These are phyloP conservation scores for Whalleya microplaca DNA, from an alignment of 2,329 filamentous ascomycete genomes.

Conservation along the genomic window DNA sequence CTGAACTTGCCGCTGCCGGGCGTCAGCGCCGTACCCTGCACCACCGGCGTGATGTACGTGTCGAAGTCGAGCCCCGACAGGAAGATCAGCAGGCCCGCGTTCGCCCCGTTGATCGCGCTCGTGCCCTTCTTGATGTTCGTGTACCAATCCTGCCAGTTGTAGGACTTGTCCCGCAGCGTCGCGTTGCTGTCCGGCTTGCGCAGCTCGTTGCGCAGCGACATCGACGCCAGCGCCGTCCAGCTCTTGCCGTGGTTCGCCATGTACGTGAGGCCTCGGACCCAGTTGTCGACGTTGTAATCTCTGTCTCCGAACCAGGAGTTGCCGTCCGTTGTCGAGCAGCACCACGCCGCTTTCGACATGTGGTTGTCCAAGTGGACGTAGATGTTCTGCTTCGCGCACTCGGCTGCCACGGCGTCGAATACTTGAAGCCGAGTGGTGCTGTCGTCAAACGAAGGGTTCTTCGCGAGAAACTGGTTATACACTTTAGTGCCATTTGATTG, in stretches of 20 bases:
- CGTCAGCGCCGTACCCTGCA: slow-evolving; percentile 50
- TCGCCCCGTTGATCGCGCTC: slow-evolving; percentile 52
- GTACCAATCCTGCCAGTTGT: slow-evolving; percentile 64
- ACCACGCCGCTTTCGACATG: slow-evolving; percentile 62
- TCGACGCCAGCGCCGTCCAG: slow-evolving; percentile 53
- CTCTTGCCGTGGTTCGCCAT: slow-evolving; percentile 61
- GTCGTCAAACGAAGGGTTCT: slow-evolving; percentile 60
- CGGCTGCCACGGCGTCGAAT: slow-evolving; percentile 65
- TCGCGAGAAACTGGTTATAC: slow-evolving; percentile 54
- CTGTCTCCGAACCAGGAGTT: slow-evolving; percentile 66
- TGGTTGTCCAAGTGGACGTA: slow-evolving; percentile 66
- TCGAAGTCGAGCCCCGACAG: slow-evolving; percentile 63
- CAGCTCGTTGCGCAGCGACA: slow-evolving; percentile 59
- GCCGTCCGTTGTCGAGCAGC: slow-evolving; percentile 57
- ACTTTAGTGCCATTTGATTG: slow-evolving; percentile 55
- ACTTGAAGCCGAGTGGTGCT: slow-evolving; percentile 53
- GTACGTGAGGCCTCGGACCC: slow-evolving; percentile 61
- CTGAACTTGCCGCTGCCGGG: slow-evolving; percentile 50
- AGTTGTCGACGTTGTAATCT: slow-evolving; percentile 61
- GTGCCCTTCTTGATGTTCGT: slow-evolving; percentile 52
- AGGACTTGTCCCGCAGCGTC: slow-evolving; percentile 41
- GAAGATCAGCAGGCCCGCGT: slow-evolving; percentile 59
- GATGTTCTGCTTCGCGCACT: slow-evolving; percentile 57
- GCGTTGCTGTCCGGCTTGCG: slow-evolving; percentile 47
- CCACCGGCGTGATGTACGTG: slow-evolving; percentile 56